Conservation (phyloP, 176 grass and related monocot species). For the Cymbopogon citratus region DNA sequence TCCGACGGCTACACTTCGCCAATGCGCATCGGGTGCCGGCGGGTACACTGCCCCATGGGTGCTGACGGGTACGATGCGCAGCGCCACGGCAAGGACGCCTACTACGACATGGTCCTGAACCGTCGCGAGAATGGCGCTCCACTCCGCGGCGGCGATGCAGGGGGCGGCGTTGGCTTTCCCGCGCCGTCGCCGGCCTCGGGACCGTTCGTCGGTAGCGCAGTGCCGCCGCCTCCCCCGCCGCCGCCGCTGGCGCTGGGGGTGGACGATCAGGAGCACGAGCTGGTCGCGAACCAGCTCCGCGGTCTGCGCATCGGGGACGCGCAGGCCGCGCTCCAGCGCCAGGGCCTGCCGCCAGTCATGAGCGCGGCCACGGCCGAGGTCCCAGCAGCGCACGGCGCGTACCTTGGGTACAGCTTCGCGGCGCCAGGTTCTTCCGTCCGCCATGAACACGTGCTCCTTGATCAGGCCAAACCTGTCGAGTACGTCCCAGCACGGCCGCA, state of each 20-base stretch:
- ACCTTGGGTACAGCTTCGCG: constrained; percentile 22
- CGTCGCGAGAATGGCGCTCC: constrained; percentile 29
- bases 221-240: background rate
- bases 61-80: background rate
- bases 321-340: background rate
- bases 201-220: constrained; percentile 17
- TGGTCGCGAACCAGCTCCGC: constrained; percentile 25
- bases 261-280: constrained; percentile 13
- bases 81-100: constrained; percentile 9
- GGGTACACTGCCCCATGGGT: background rate
- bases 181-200: constrained; percentile 3
- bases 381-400: background rate
- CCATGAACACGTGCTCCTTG: constrained; percentile 4
- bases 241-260: background rate
- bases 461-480: constrained; percentile 15
- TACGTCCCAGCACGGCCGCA: constrained; percentile 23
- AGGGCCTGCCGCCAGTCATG: background rate
- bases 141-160: background rate
- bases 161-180: background rate
- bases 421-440: constrained; percentile 24
- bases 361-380: background rate
- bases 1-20: constrained; percentile 8
- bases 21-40: background rate
- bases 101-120: constrained; percentile 19
- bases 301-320: constrained; percentile 27